A percentile compares a stretch with the other conserved stretches of the same genome.
Conservation (phyloP, 257 asterid species). For the Solanum rostratum region DNA sequence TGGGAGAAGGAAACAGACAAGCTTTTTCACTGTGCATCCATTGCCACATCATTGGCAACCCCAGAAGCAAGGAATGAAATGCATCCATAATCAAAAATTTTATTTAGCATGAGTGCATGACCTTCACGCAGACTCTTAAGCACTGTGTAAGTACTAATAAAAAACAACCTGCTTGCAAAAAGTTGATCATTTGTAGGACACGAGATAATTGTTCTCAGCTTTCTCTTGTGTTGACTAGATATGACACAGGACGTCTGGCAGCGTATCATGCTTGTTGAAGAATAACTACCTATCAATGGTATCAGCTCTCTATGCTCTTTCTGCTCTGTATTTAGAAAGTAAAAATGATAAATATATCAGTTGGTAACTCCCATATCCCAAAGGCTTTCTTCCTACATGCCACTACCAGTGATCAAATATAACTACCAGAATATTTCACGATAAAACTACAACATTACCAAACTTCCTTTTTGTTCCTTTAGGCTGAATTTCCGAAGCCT, state of each 20-base stretch:
- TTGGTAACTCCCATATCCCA: not conserved
- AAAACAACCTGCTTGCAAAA: constrained; percentile 32
- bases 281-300: constrained; percentile 13
- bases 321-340: constrained; percentile 17
- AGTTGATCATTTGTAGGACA: constrained; percentile 41
- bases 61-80: not conserved
- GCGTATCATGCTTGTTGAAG: constrained; percentile 19
- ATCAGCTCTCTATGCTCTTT: constrained; percentile 33
- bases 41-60: not conserved
- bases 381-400: not conserved
- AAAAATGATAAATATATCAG: not conserved
- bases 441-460: constrained; percentile 15
- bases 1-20: not conserved
- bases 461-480: constrained; percentile 24
- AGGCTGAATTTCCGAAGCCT: constrained; percentile 15
- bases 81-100: not conserved
- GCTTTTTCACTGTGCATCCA: not conserved
- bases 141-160: not conserved
- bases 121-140: not conserved
- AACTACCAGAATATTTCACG: not conserved
- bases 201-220: constrained; percentile 34
- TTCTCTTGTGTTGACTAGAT: constrained; percentile 45
- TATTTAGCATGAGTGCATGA: not conserved
- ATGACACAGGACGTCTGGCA: constrained; percentile 23
- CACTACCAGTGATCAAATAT: not conserved